phyloP scores from a whole-genome alignment of 1,284 basidiomycete genomes.

The Microbotryum scabiosae region DNA sequence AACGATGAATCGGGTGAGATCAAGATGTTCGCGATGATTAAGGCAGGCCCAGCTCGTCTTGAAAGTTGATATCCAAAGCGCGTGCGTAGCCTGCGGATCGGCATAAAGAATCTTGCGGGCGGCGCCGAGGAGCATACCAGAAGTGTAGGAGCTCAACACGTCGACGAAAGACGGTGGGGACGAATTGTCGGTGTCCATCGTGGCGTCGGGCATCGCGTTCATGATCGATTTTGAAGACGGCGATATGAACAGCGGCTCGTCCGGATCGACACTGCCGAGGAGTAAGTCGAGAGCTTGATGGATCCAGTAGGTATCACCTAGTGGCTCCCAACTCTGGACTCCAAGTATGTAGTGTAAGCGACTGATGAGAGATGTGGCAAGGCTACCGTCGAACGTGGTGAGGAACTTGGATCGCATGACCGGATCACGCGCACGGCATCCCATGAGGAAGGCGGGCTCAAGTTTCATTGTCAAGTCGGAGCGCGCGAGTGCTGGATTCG shows the following conservation, averaged over 20 bases:
- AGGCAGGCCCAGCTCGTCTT: slow-evolving; percentile 81
- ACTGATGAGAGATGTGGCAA: slow-evolving; percentile 70
- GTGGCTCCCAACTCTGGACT: slow-evolving; percentile 89
- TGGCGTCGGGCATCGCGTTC: slow-evolving; percentile 1
- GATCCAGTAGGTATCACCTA: slow-evolving; percentile 93
- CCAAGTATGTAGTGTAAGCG: slow-evolving; percentile 87
- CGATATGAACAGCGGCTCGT: slow-evolving; percentile 42
- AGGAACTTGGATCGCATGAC: slow-evolving; percentile 77
- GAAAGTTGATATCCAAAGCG: slow-evolving; percentile 85
- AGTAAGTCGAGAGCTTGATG: slow-evolving; percentile 83
- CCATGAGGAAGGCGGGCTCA: slow-evolving; percentile 87
- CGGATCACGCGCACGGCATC: slow-evolving; percentile 76
- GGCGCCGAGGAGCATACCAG: slow-evolving; percentile 57
- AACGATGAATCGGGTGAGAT: slow-evolving; percentile 83
- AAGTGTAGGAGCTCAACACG: slow-evolving; percentile 25
- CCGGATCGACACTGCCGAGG: slow-evolving; percentile 69
- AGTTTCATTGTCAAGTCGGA: slow-evolving; percentile 90
- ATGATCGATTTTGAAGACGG: not conserved
- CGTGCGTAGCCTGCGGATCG: slow-evolving; percentile 67
- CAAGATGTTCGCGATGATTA: slow-evolving; percentile 74
- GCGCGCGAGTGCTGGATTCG: slow-evolving; percentile 70
- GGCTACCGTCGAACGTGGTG: slow-evolving; percentile 79
- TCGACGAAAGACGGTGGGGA: slow-evolving; percentile 22
- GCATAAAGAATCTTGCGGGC: slow-evolving; percentile 76
- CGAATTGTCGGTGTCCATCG: not conserved